Base-by-base conservation (phyloP, 2,329 filamentous ascomycete species). In the Aspergillus eucalypticola region DNA sequence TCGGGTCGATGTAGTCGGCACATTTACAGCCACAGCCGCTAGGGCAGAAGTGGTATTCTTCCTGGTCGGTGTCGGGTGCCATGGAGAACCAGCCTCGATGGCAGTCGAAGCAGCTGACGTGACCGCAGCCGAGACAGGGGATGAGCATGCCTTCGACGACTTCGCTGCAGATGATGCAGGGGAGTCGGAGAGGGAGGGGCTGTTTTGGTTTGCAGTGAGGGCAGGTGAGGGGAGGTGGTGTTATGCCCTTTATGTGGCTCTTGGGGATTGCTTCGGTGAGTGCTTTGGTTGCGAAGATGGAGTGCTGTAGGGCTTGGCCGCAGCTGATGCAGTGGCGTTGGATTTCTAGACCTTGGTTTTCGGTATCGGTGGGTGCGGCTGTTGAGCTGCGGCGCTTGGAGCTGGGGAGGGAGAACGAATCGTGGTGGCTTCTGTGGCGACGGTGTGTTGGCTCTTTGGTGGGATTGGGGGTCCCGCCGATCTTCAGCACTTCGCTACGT, bases 401-500 rank as follows among this genome's bases (percentile, higher is more conserved):
- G 3, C 44, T 58, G 4, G 68, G 60, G 19, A 73, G 63, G 23
- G 67, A 65, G 19, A 74, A 62, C 4, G 67, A 68, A 1, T 65
- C 65, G 52, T 72, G 71, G 13, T 71, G 71, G 25, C 63, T 67
- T 29, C 58, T 67, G 52, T 69, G 68, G 46, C 67, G 67, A 64
- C 66, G 64, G 25, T 67, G 65, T 39, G 62, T 64, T 29, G 60
- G 32, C 29, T 71, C 67, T n/a, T 57, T 53, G 38, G 74, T 74
- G 59, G 76, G 76, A 1, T 74, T 72, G 8, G 75, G 70, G 5
- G 79, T 67, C 0, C 78, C 78, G 53, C 83, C 81, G 59, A 84
- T 83, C 64, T 86, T 87, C 25, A 87, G 76, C 2, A 88, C 76
- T 69, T 88, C 86, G 13, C 82, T 81, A 53, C 82, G 79, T 63